Percentiles rank a stretch among this genome's conserved stretches.
phyloP scores from a whole-genome alignment of 2,329 filamentous ascomycete species.

The Claviceps sorghi region DNA sequence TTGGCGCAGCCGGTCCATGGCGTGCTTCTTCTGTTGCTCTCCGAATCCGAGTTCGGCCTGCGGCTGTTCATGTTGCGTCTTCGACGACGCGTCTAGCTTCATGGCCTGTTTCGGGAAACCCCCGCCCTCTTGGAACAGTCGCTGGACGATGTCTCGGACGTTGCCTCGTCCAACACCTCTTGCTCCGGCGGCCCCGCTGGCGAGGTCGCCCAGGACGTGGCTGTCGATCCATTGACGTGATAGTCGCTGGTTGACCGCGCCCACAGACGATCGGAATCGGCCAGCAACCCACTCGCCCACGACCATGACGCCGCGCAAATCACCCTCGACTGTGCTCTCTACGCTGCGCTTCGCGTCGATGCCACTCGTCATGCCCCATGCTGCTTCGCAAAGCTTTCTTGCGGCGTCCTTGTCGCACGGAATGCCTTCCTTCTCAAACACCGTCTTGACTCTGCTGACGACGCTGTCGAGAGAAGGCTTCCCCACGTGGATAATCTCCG shows the following conservation, averaged over 20 bases:
- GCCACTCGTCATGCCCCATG: conserved; percentile 65
- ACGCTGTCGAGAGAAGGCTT: conserved; percentile 81
- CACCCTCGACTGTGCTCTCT: conserved; percentile 53
- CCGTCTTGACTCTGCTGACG: conserved; percentile 60
- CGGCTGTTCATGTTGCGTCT: conserved; percentile 37
- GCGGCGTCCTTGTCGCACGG: conserved; percentile 80
- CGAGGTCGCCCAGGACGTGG: conserved; percentile 52
- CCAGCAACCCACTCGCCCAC: conserved; percentile 77
- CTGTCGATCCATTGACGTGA: conserved; percentile 66
- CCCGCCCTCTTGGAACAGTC: conserved; percentile 67
- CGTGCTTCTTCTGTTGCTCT: conserved; percentile 56
- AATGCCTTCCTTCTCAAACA: conserved; percentile 84
- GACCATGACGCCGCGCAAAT: conserved; percentile 72
- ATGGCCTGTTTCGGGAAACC: conserved; percentile 52
- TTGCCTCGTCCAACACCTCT: conserved; percentile 59
- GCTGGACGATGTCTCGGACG: conserved; percentile 57
- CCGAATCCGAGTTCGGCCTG: conserved; percentile 52
- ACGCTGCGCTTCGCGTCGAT: conserved; percentile 54
- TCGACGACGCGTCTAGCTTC: conserved; percentile 25
- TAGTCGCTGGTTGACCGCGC: conserved; percentile 31
- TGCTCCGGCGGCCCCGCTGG: conserved; percentile 56
- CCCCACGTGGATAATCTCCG: conserved; percentile 83
- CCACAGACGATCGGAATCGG: conserved; percentile 41
- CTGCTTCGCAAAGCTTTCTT: conserved; percentile 66
- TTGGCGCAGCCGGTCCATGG: conserved; percentile 56